These are phyloP conservation scores for Kazachstania martiniae DNA, from an alignment of 805 yeast genomes.

Conservation along the genomic window DNA sequence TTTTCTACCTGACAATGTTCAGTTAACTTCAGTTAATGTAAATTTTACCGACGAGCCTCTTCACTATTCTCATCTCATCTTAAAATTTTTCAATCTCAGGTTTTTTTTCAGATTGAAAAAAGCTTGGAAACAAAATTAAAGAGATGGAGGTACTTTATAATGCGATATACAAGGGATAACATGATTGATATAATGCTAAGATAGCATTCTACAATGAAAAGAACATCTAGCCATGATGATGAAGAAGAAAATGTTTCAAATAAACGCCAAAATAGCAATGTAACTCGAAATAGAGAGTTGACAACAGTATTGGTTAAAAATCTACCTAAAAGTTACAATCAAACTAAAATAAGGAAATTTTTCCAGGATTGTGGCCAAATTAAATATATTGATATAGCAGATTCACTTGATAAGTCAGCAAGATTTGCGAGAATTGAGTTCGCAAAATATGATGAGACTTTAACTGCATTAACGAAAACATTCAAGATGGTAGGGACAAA, in stretches of 20 bases:
- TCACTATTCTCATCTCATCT: conserved; percentile 7
- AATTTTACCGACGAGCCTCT: background rate
- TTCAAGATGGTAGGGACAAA: conserved; percentile 35
- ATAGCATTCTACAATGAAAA: too few relatives aligned
- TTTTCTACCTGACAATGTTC: background rate
- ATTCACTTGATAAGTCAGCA: conserved; percentile 9
- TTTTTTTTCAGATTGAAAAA: too few relatives aligned
- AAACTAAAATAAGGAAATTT: conserved; percentile 30
- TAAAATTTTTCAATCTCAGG: conserved; percentile 11
- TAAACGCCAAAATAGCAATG: conserved; percentile 2
- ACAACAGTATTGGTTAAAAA: conserved; percentile 44
- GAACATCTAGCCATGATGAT: conserved; percentile 4
- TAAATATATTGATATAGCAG: conserved; percentile 26
- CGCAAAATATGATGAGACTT: conserved; percentile 33
- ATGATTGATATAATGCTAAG: too few relatives aligned
- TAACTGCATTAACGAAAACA: conserved; percentile 52
- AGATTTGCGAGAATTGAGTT: conserved; percentile 52
- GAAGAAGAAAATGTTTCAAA: conserved; percentile 2
- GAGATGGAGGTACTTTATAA: too few relatives aligned
- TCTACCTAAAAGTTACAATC: conserved; percentile 33
- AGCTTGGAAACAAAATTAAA: too few relatives aligned
- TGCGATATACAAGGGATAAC: too few relatives aligned
- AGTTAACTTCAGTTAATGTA: background rate
- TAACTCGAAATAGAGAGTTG: conserved; percentile 37
- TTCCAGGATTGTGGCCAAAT: conserved; percentile 56